Evolutionary conservation across 106 monocot genomes (phyloP), one percentile per base, ranked within the genome.

Genomic region (Agapanthus africanus): DNA sequence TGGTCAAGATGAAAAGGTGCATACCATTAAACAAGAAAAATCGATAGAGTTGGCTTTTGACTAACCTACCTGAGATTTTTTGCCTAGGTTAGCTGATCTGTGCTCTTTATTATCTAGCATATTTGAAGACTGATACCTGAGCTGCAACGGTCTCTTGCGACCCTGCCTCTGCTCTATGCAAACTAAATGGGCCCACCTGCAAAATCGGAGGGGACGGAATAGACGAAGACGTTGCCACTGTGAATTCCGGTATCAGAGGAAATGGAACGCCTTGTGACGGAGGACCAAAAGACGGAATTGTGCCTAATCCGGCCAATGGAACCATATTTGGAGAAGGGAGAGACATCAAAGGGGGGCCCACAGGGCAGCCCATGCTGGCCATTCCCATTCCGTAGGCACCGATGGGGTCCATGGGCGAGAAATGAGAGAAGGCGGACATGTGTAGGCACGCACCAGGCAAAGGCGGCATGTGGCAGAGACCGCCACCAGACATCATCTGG

Each of bases 351-450:
- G 40, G 44, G 11, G 66, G 44, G 3, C 30, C 35, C 6, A 67
- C 66, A 14, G 42, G 40, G 66, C 44, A 46, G 27, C 28, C 44
- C 66, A 67, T 67, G 23, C 19, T 19, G 4, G 13, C 30, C 40
- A 28, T 42, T 42, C 66, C 66, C 66, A 67, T 67, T 27, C 66
- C 66, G 13, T 62, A 62, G 62, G n/a, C n/a, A n/a, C 62, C 36
- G 36, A 62, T 62, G n/a, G n/a, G n/a, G 4, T 4, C 62, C 66
- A 67, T 67, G 41, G 7, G 42, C 0, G 44, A 67, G 30, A 67
- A 44, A n/a, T 34, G 62, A n/a, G 66, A 67, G 42, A 41, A 25
- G 66, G 1, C 41, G 1, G 44, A 7, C 41, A 46, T 42, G 15
- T 31, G 66, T 23, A 38, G 39, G 42, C 40, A 42, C 25, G 39